A percentile compares a stretch with the other conserved stretches of the same genome.
Evolutionary conservation across 179 eudicot genomes (phyloP).

Genomic region (Monotropa hypopitys): DNA sequence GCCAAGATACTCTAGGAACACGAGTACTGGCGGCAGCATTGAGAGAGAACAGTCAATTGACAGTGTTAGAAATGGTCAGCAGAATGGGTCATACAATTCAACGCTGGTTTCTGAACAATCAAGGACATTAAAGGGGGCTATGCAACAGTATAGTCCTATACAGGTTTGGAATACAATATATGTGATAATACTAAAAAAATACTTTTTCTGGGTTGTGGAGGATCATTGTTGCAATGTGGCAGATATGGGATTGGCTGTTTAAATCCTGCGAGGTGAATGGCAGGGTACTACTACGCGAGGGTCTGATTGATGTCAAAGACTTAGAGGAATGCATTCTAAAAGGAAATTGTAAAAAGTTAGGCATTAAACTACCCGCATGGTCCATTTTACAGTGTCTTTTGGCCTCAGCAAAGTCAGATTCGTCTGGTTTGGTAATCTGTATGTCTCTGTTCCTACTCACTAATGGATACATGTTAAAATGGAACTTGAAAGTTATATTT

Average conservation of each 20-base stretch:
- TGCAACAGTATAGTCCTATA: constrained; percentile 64
- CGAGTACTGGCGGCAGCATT: constrained; percentile 12
- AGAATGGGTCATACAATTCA: constrained; percentile 24
- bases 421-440: constrained; percentile 61
- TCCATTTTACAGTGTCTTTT: constrained; percentile 65
- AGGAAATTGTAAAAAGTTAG: constrained; percentile 59
- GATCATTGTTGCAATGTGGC: constrained; percentile 4
- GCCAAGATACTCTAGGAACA: constrained; percentile 58
- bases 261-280: constrained; percentile 77
- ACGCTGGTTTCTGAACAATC: constrained; percentile 56
- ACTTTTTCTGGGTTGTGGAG: neutral
- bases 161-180: constrained; percentile 29
- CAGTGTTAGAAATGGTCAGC: constrained; percentile 13
- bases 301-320: constrained; percentile 59
- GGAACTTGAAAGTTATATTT: neutral
- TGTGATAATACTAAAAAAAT: neutral
- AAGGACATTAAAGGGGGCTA: constrained; percentile 46
- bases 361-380: constrained; percentile 72
- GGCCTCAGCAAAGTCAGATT: constrained; percentile 59
- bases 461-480: neutral
- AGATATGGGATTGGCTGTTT: constrained; percentile 88
- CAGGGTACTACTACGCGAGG: constrained; percentile 48
- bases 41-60: constrained; percentile 27
- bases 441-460: constrained; percentile 16
- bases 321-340: constrained; percentile 49